These are phyloP conservation scores for Phallus indusiatus DNA, from an alignment of 768 basidiomycete genomes.

Conservation along the genomic window DNA sequence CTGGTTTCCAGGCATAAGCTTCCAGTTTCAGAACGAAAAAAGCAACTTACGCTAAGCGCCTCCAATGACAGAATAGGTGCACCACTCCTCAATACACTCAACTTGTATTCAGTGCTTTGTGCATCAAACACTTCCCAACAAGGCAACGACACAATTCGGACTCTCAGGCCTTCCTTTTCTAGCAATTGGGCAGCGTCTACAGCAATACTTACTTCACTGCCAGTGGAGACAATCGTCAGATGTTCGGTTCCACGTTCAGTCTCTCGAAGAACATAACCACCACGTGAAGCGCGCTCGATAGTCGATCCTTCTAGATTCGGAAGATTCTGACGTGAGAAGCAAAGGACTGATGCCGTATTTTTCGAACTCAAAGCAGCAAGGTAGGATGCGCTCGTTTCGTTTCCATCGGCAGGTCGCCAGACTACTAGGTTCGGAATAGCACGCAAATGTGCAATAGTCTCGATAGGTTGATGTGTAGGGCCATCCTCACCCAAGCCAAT, in stretches of 20 bases:
- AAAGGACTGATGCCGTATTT: slow-evolving; percentile 74
- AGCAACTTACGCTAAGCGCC: slow-evolving; percentile 49
- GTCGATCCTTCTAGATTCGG: slow-evolving; percentile 85
- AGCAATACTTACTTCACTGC: slow-evolving; percentile 83
- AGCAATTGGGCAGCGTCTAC: slow-evolving; percentile 80
- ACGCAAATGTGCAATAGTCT: slow-evolving; percentile 79
- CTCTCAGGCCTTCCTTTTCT: slow-evolving; percentile 66
- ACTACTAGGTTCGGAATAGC: slow-evolving; percentile 88
- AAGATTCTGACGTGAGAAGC: slow-evolving; percentile 82
- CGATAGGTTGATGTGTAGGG: slow-evolving; percentile 92
- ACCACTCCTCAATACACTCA: slow-evolving; percentile 81
- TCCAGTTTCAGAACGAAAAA: not conserved
- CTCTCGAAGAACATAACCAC: slow-evolving; percentile 87
- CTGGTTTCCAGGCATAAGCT: slow-evolving; percentile 12
- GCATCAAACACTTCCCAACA: slow-evolving; percentile 85
- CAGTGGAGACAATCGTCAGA: slow-evolving; percentile 82
- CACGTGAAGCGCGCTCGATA: slow-evolving; percentile 72
- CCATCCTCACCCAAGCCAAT: slow-evolving; percentile 92
- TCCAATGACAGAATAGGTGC: slow-evolving; percentile 86
- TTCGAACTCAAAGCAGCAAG: slow-evolving; percentile 63
- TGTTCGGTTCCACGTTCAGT: slow-evolving; percentile 52
- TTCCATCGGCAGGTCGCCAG: slow-evolving; percentile 91
- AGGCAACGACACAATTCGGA: slow-evolving; percentile 78
- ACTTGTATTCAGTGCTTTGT: slow-evolving; percentile 68
- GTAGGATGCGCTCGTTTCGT: slow-evolving; percentile 95